These are phyloP conservation scores for Fragaria ananassa DNA, from an alignment of 306 rosid species.

Conservation along the genomic window DNA sequence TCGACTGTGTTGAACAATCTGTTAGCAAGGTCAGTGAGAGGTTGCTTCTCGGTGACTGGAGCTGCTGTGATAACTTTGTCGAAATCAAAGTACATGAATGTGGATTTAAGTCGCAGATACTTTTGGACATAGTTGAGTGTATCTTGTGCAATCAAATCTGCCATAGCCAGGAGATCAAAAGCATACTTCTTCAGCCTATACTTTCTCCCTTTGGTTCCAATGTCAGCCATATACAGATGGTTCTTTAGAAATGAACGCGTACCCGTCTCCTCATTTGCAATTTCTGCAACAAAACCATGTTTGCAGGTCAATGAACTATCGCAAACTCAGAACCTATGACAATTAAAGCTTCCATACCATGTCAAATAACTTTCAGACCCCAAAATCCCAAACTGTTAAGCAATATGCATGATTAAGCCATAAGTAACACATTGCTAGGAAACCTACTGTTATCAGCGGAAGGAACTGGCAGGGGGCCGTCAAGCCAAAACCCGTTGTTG, in stretches of 20 bases:
- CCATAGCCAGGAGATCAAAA: slow-evolving; percentile 87
- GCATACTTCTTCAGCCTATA: slow-evolving; percentile 66
- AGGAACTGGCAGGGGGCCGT: slow-evolving; percentile 61
- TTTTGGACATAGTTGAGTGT: slow-evolving; percentile 72
- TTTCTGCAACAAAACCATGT: slow-evolving; percentile 40
- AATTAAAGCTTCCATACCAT: neutral
- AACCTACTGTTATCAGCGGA: slow-evolving; percentile 65
- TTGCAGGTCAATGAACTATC: neutral
- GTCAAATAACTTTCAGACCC: neutral
- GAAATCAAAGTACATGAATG: slow-evolving; percentile 81
- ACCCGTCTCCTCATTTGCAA: slow-evolving; percentile 75
- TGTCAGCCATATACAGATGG: slow-evolving; percentile 64
- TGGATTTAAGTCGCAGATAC: slow-evolving; percentile 76
- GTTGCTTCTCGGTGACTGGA: slow-evolving; percentile 54
- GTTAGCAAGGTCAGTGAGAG: slow-evolving; percentile 68
- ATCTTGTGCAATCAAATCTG: slow-evolving; percentile 68
- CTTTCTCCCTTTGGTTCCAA: slow-evolving; percentile 66
- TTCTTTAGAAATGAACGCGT: slow-evolving; percentile 76
- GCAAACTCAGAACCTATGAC: neutral
- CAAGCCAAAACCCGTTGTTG: slow-evolving; percentile 70
- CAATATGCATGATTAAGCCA: neutral
- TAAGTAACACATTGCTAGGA: neutral
- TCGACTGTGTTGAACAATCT: slow-evolving; percentile 77
- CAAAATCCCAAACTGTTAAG: neutral
- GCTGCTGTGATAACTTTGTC: slow-evolving; percentile 79